Evolutionary conservation across 257 asterid species (phyloP), one percentile per base, ranked within the genome.

Genomic region (Ajuga chamaepitys): DNA sequence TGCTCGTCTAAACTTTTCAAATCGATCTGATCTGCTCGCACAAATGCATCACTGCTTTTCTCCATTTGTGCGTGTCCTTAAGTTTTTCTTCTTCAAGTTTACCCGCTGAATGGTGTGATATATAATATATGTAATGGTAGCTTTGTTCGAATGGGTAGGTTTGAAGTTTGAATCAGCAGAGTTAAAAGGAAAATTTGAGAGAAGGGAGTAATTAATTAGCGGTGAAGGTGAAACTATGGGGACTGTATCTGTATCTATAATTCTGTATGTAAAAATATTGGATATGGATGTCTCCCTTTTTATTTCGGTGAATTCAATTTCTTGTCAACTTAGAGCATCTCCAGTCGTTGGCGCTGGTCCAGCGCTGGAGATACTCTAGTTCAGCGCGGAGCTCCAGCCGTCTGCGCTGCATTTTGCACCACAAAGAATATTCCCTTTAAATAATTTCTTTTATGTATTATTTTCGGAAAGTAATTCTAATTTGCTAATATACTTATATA

Each of bases 1-100:
- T 86, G 96, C 73, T 88, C 96, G 72, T 88, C 96, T 3, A 88
- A 71, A 63, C 91, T 88, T 51, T 88, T 88, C 77, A 85, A 79
- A 74, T 88, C 94, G 37, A 88, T 88, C 67, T 85, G 88, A 80
- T 88, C 91, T 53, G 96, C 95, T 61, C 94, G 50, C 55, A 88
- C 91, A 45, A 83, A 83, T 28, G 93, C 93, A 66, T 81, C 87
- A 22, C 85, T 74, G 18, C 81, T 63, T 45, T 87, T 84, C 84
- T 84, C 91, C 95, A 87, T 86, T 34, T 58, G 1, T 45, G 35
- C 12, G 12, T 21, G 16, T 32, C 54, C 58, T 48, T 16, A 40
- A 70, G 40, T 14, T n/a, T n/a, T n/a, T n/a, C n/a, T n/a, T n/a
- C n/a, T n/a, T n/a, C n/a, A n/a, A n/a, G n/a, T 26, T 54, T 28